Percentiles rank a stretch among this genome's conserved stretches.
These are phyloP conservation scores for Mycena vitilis DNA, from an alignment of 768 basidiomycete species.

Conservation along the genomic window DNA sequence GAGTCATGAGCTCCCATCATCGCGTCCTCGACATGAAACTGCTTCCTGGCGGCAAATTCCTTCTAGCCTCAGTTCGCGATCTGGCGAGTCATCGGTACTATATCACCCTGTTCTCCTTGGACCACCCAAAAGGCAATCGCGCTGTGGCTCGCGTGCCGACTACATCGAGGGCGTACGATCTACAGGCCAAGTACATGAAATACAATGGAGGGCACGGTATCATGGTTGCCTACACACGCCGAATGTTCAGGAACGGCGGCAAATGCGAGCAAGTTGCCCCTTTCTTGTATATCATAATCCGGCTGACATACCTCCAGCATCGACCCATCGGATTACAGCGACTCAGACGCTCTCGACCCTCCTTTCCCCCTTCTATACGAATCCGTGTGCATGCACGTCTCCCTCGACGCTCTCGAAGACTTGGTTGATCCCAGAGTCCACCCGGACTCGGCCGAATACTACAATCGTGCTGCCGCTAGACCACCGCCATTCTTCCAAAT, in stretches of 20 bases:
- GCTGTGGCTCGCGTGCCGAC: constrained; percentile 63
- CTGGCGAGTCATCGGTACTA: constrained; percentile 56
- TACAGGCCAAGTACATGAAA: constrained; percentile 72
- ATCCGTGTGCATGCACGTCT: constrained; percentile 54
- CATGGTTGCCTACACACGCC: constrained; percentile 64
- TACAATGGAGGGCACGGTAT: constrained; percentile 59
- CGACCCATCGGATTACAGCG: constrained; percentile 52
- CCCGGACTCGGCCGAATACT: constrained; percentile 53
- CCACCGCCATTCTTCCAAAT: constrained; percentile 56
- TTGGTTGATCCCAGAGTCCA: constrained; percentile 55
- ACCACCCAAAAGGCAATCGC: constrained; percentile 60
- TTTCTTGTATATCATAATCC: background rate
- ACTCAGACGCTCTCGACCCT: constrained; percentile 53
- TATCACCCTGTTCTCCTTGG: constrained; percentile 66
- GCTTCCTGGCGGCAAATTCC: constrained; percentile 75
- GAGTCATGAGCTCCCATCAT: constrained; percentile 46
- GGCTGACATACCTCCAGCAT: constrained; percentile 41
- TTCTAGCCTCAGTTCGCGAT: constrained; percentile 70
- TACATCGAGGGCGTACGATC: constrained; percentile 61
- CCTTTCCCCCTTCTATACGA: constrained; percentile 57
- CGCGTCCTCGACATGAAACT: constrained; percentile 64
- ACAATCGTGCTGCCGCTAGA: constrained; percentile 47
- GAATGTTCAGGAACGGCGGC: constrained; percentile 46
- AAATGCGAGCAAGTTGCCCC: constrained; percentile 26
- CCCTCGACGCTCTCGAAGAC: constrained; percentile 56